Conservation (phyloP, 2,329 filamentous ascomycete genomes). For the Beauveria scarabaeidicola region DNA sequence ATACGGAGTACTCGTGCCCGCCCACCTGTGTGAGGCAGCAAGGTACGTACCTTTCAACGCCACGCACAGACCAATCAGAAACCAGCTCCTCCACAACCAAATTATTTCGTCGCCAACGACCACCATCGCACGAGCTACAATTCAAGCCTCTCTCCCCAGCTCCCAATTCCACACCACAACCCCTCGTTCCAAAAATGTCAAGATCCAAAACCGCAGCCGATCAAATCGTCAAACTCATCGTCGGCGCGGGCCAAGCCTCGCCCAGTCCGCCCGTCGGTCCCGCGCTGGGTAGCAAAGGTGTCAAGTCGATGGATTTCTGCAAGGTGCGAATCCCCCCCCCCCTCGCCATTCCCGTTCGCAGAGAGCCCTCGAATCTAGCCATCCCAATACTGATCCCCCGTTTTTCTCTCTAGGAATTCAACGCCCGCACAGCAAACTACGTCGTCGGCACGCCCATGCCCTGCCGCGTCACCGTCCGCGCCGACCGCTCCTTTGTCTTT, state of each 20-base stretch:
- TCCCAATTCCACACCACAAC: conserved; percentile 10
- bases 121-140: neutral
- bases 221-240: conserved; percentile 92
- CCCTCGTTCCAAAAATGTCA: conserved; percentile 36
- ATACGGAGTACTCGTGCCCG: too few relatives aligned
- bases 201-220: conserved; percentile 43
- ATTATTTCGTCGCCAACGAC: neutral
- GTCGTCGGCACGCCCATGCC: conserved; percentile 76
- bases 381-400: neutral
- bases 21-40: too few relatives aligned
- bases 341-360: neutral
- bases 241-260: conserved; percentile 89
- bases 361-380: neutral
- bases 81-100: neutral
- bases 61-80: neutral
- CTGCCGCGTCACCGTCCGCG: conserved; percentile 81
- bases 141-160: neutral
- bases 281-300: conserved; percentile 90
- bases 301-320: conserved; percentile 99
- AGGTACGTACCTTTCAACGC: neutral
- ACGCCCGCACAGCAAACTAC: conserved; percentile 84
- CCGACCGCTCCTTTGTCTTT: conserved; percentile 88
- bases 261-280: conserved; percentile 95
- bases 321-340: conserved; percentile 52
- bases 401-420: conserved; percentile 67